phyloP scores from a whole-genome alignment of 2,329 filamentous ascomycete species.

The Lasiodiplodia theobromae region DNA sequence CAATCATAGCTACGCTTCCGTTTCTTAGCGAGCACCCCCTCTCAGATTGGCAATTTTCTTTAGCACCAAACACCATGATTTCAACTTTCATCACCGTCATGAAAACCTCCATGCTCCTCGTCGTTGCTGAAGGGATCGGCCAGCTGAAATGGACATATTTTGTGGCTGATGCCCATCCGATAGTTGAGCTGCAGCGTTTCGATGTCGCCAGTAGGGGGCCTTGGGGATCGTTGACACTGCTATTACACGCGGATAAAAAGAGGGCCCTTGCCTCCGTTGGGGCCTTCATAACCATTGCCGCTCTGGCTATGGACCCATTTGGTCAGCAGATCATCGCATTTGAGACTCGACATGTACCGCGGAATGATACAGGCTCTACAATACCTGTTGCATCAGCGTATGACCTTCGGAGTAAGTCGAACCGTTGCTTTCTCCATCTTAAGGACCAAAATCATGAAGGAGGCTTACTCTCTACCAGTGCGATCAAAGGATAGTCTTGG shows the following conservation, averaged over 20 bases:
- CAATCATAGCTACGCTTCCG: neutral
- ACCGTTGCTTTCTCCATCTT: no score
- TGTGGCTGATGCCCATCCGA: constrained; percentile 23
- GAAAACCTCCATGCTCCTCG: constrained; percentile 43
- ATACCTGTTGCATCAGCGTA: neutral
- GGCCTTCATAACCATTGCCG: constrained; percentile 18
- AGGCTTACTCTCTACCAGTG: no score
- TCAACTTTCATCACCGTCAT: constrained; percentile 43
- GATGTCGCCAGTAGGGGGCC: constrained; percentile 39
- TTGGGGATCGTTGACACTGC: neutral
- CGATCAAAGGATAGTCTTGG: no score
- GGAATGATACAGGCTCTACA: neutral
- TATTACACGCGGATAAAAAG: neutral
- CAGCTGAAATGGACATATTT: constrained; percentile 49
- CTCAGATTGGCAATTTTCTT: neutral
- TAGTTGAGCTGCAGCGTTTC: constrained; percentile 40
- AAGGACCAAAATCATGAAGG: no score
- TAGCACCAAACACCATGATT: constrained; percentile 42
- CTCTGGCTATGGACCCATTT: constrained; percentile 30
- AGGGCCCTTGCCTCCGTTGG: constrained; percentile 11
- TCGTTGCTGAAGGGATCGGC: constrained; percentile 41
- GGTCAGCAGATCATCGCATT: constrained; percentile 31
- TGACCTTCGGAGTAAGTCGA: no score
- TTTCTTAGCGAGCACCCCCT: neutral
- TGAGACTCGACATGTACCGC: constrained; percentile 21